Evolutionary conservation across 2,329 filamentous ascomycete species (phyloP), one percentile per base, ranked within the genome.

Genomic region (Pseudogymnoascus sp.): DNA sequence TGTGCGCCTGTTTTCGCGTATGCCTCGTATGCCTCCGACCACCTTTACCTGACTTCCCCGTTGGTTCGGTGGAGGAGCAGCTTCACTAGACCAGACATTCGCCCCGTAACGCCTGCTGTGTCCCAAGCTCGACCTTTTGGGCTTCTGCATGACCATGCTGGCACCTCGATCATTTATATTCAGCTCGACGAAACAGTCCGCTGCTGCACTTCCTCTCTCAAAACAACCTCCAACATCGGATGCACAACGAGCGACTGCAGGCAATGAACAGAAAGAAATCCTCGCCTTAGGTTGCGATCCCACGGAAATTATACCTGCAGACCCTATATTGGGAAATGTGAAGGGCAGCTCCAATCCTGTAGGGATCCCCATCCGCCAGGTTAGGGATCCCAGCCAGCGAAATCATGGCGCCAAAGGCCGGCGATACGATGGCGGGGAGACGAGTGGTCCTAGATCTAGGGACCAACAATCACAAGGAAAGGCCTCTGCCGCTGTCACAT

Each of bases 401-500:
- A 60, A 66, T 6, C 67, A 69, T 16, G 56, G 36, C 21, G 66
- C 65, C 43, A 69, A 68, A 28, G 66, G 67, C 42, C 64, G 67
- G 36, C 64, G 66, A 9, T 31, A 64, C 34, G 66, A 65, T 65
- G 64, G 65, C 25, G 66, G 64, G 53, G 67, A 65, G 18, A 53
- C 66, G 18, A 40, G 18, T n/a, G 59, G 7, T 5, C 59, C 18
- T 40, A 60, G 6, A 9, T 23, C 59, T 21, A 12, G 28, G n/a
- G 34, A 25, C 37, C 34, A 60, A 14, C 21, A 37, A 23, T 23
- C 34, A 11, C 59, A 60, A 40, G 34, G 36, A 12, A 60, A 25
- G 18, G 18, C 34, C 21, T 60, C 34, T 40, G 59, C 84, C 0
- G 85, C 84, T 0, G 79, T 88, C 28, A 84, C 84, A 5, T 83